Evolutionary conservation across 768 basidiomycete genomes (phyloP).

Genomic region (Collybia nuda): DNA sequence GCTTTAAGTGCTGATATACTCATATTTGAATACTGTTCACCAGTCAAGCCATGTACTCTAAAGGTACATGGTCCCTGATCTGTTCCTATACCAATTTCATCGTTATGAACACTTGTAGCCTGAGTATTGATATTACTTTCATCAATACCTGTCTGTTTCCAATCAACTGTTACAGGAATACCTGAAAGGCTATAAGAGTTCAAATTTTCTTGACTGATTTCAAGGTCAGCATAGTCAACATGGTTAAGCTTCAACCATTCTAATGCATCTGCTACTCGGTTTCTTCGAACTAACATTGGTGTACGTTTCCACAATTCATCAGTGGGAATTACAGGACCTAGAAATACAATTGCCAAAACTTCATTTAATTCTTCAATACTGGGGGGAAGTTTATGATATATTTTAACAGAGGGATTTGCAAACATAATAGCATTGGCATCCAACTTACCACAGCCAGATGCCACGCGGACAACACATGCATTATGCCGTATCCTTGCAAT

Average conservation of each 20-base stretch:
- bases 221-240: conserved; percentile 20
- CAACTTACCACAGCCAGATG: conserved; percentile 22
- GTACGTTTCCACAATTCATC: conserved; percentile 13
- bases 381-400: conserved; percentile 21
- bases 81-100: too few species aligned
- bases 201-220: conserved; percentile 17
- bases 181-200: too few species aligned
- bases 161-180: too few species aligned
- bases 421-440: conserved; percentile 24
- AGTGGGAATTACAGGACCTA: conserved; percentile 8
- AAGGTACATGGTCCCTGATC: too few species aligned
- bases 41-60: too few species aligned
- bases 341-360: conserved; percentile 15
- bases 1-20: too few species aligned
- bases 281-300: conserved; percentile 20
- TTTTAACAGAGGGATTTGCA: conserved; percentile 15
- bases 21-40: too few species aligned
- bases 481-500: conserved; percentile 21
- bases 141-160: too few species aligned
- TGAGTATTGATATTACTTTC: too few species aligned
- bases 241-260: conserved; percentile 28
- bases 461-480: conserved; percentile 23
- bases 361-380: conserved; percentile 19
- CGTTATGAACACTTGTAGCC: too few species aligned
- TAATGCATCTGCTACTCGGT: conserved; percentile 17